These are phyloP conservation scores for Nothophoma quercina DNA, from an alignment of 2,329 filamentous ascomycete species.

Conservation along the genomic window DNA sequence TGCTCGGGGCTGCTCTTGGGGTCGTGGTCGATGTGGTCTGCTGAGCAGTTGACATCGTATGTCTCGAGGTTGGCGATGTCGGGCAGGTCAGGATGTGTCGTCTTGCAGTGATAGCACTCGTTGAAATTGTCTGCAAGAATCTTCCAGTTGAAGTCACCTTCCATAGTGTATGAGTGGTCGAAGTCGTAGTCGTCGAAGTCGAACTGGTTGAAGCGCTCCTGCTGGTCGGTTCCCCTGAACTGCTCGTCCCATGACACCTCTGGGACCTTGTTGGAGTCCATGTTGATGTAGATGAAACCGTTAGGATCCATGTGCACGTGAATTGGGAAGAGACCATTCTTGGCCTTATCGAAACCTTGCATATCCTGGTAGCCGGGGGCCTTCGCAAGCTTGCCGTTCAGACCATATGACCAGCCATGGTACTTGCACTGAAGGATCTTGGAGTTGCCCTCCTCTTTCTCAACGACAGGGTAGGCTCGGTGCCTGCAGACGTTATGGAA, in stretches of 20 bases:
- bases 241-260: slow-evolving; percentile 42
- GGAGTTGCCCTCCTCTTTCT: slow-evolving; percentile 48
- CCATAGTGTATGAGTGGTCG: slow-evolving; percentile 44
- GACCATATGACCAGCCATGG: slow-evolving; percentile 57
- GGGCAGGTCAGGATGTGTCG: slow-evolving; percentile 65
- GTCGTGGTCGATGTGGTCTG: slow-evolving; percentile 45
- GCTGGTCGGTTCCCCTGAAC: slow-evolving; percentile 43
- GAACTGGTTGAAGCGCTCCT: slow-evolving; percentile 44
- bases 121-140: slow-evolving; percentile 67
- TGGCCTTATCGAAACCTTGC: slow-evolving; percentile 49
- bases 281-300: slow-evolving; percentile 49
- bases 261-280: slow-evolving; percentile 42
- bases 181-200: slow-evolving; percentile 58
- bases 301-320: slow-evolving; percentile 42
- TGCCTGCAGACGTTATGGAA: slow-evolving; percentile 58
- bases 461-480: slow-evolving; percentile 54
- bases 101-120: slow-evolving; percentile 70
- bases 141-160: slow-evolving; percentile 46
- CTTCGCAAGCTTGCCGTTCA: slow-evolving; percentile 54
- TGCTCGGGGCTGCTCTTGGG: slow-evolving; percentile 38
- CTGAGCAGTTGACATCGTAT: slow-evolving; percentile 52
- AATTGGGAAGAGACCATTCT: slow-evolving; percentile 48
- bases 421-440: slow-evolving; percentile 55
- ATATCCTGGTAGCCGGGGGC: slow-evolving; percentile 54
- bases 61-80: slow-evolving; percentile 63